Base-by-base conservation (phyloP, 1,139 yeast genomes). In the Lodderomyces parapsilosis region DNA sequence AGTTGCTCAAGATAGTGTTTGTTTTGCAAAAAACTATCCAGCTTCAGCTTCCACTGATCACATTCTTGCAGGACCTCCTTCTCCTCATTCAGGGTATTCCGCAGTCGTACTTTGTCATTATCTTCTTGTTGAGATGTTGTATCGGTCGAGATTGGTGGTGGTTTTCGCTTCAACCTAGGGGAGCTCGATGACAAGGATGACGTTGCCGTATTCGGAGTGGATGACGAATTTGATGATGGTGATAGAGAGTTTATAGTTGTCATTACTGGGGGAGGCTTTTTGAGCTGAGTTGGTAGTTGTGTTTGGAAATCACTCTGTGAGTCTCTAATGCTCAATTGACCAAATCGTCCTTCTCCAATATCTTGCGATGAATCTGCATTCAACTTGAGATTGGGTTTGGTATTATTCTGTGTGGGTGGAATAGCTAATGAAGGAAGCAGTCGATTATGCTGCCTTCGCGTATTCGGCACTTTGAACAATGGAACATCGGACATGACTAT, bases 1-100 rank as follows among this genome's bases (percentile, higher is more conserved):
- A 91, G 63, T 31, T 80, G 78, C 39, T 79, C 79, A 31, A 83
- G 72, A 47, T 74, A 48, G 38, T 56, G 48, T 46, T 40, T 56
- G 25, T 33, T 33, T 13, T 30, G 19, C 19, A 30, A 30, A 15
- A 15, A 6, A 6, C 2, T 6, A 17, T 17, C 33, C 5, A 10
- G 33, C 4, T 13, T 30, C n/a, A 13, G 20, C 5, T 30, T 30
- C n/a, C 11, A 14, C n/a, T 30, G 19, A 2, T 30, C 19, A 13
- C 15, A 15, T 14, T 4, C 11, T 11, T 30, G 33, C 19, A 30
- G 33, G n/a, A n/a, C n/a, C 9, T 27, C 31, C 31, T 13, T 4
- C 6, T n/a, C 10, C 2, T 30, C 33, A 30, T 15, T 30, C 33
- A 15, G 33, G 6, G 19, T 8, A 11, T 30, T 6, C 2, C 33